Percentiles rank a stretch among this genome's conserved stretches.
These are phyloP conservation scores for Kodamaea suecica DNA, from an alignment of 1,139 yeast genomes.

Conservation along the genomic window DNA sequence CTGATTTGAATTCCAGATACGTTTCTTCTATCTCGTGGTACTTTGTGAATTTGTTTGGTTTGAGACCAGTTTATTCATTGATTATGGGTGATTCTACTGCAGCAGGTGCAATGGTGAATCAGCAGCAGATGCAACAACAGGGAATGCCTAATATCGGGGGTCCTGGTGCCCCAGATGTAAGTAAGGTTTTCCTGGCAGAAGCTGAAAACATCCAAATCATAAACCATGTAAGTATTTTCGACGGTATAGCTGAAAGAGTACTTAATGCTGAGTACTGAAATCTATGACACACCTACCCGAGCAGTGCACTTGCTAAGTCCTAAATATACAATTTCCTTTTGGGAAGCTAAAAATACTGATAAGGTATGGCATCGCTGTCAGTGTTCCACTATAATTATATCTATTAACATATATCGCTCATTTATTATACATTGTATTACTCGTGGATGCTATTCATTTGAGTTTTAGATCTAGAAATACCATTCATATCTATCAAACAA, in stretches of 20 bases:
- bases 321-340: too few relatives aligned
- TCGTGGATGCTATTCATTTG: too few relatives aligned
- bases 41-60: constrained; percentile 82
- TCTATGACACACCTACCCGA: too few relatives aligned
- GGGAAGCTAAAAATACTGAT: too few relatives aligned
- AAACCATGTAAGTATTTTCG: constrained; percentile 51
- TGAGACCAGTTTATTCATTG: constrained; percentile 75
- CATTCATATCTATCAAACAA: too few relatives aligned
- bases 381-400: too few relatives aligned
- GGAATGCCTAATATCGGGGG: constrained; percentile 41
- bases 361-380: too few relatives aligned
- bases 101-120: constrained; percentile 50
- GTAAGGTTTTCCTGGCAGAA: constrained; percentile 61
- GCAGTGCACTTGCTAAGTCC: too few relatives aligned
- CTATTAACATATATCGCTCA: too few relatives aligned
- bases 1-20: constrained; percentile 85
- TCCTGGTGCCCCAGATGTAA: constrained; percentile 60
- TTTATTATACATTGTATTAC: too few relatives aligned
- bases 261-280: constrained; percentile 18
- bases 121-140: constrained; percentile 46
- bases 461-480: too few relatives aligned
- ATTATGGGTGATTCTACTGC: constrained; percentile 55
- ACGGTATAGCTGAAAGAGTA: constrained; percentile 65
- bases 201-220: constrained; percentile 75
- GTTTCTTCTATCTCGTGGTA: constrained; percentile 99